A percentile compares a stretch with the other conserved stretches of the same genome.
Evolutionary conservation across 306 rosid species (phyloP).

Genomic region (Astragalus membranaceus): DNA sequence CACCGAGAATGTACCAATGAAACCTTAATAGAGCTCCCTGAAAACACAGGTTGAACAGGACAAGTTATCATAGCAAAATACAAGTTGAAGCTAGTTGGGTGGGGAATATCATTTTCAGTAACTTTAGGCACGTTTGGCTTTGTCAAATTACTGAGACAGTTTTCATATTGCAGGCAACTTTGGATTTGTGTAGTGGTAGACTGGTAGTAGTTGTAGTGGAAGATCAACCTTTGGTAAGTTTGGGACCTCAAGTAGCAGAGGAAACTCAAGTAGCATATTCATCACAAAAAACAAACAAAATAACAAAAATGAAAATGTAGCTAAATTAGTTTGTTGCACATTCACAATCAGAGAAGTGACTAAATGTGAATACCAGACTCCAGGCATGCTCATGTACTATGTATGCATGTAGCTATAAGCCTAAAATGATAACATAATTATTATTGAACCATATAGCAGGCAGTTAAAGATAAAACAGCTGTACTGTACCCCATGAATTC

Average conservation of each 20-base stretch:
- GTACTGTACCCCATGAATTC: not conserved
- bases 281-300: not conserved
- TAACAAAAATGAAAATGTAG: not conserved
- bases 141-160: too few relatives aligned
- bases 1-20: not conserved
- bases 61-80: not conserved
- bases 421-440: not conserved
- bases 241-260: too few relatives aligned
- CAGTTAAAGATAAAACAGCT: not conserved
- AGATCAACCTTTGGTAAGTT: not conserved
- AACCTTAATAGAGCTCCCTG: not conserved
- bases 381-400: not conserved
- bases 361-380: not conserved
- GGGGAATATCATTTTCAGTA: too few relatives aligned
- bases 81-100: too few relatives aligned
- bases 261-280: not conserved
- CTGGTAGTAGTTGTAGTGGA: not conserved
- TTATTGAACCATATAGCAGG: not conserved
- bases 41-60: not conserved
- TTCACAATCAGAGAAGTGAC: not conserved
- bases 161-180: not conserved
- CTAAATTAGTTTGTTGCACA: not conserved
- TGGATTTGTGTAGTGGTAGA: not conserved
- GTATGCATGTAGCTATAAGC: not conserved
- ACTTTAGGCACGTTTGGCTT: not conserved